Conservation (phyloP, 139 green algal genomes). For the Volvox africanus region DNA sequence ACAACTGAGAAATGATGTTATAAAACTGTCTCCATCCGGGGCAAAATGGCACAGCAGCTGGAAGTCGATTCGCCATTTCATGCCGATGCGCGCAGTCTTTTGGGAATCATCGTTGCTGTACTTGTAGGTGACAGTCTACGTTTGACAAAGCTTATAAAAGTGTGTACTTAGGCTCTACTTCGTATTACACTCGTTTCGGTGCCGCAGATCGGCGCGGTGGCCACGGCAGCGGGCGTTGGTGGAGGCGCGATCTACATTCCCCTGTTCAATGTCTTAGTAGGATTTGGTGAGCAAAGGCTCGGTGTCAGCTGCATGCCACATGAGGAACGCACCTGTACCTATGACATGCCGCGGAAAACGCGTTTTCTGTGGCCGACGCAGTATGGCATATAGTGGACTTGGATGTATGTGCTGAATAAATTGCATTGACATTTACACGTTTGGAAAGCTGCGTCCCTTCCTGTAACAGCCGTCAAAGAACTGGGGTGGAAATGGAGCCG, state of each 20-base stretch:
- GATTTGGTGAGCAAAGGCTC: conserved; percentile 51
- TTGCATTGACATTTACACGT: too few species aligned
- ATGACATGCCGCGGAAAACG: too few species aligned
- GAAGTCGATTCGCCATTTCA: conserved; percentile 20
- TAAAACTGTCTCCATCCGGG: too few species aligned
- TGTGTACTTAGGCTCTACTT: neutral
- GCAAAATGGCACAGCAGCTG: neutral
- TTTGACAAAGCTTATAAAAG: neutral
- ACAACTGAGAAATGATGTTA: too few species aligned
- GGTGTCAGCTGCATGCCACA: too few species aligned
- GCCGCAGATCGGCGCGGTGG: conserved; percentile 49
- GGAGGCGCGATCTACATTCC: conserved; percentile 70
- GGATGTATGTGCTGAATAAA: too few species aligned
- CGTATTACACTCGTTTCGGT: neutral
- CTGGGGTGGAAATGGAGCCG: too few species aligned
- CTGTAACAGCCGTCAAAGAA: too few species aligned
- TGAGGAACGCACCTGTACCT: too few species aligned
- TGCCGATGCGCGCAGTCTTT: neutral
- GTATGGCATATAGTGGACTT: too few species aligned
- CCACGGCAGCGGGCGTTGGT: conserved; percentile 52
- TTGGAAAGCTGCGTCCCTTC: too few species aligned
- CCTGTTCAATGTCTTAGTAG: conserved; percentile 58
- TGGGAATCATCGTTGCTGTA: neutral
- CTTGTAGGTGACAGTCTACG: neutral
- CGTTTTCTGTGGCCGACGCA: too few species aligned